Base-by-base conservation (phyloP, 495 filamentous ascomycete genomes). In the Podospora tetraspora region DNA sequence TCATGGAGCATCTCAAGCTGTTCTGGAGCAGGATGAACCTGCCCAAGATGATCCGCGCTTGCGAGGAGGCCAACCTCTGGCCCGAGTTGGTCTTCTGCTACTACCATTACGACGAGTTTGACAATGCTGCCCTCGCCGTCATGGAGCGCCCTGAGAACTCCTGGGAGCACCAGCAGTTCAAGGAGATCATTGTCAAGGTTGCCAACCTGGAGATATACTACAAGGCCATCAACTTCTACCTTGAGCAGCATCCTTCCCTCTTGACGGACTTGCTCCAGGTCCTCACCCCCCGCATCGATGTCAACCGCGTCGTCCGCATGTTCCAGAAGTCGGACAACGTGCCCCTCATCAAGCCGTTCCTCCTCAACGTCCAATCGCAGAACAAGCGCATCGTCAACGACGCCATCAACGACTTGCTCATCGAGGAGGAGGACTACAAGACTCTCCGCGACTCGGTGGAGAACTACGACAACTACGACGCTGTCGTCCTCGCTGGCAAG, bases 101-200 rank as follows among this genome's bases (percentile, higher is more conserved):
- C 83, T 93, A 92, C 81, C 96, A 99, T 81, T 98, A 98, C 76
- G 96, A 99, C 72, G 96, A 99, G 78, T 98, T 91, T 83, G 96
- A 99, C 81, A 99, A 99, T 76, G 95, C 96, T 27, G 95, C 95
- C 24, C 86, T 99, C 66, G 93, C 96, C 37, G 97, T 99, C 86
- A 99, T 99, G 93, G 96, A 99, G 85, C 92, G 95, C 72, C 92
- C 96, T 43, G 90, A 96, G 63, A 94, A 98, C 81, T 92, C 96
- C 3, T 99, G 96, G 96, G 96, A 99, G 79, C 96, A 99, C 82
- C 95, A 98, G 80, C 96, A 94, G 30, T 98, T 99, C 89, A 98
- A 98, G 87, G 96, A 98, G 78, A 97, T 97, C 69, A 85, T 97
- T 67, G 89, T 97, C 82, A 98, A 98, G 87, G 94, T 97, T 69